Evolutionary conservation across 208 protist genomes (phyloP), one percentile per base, ranked within the genome.

Genomic region (Acanthamoeba quina): DNA sequence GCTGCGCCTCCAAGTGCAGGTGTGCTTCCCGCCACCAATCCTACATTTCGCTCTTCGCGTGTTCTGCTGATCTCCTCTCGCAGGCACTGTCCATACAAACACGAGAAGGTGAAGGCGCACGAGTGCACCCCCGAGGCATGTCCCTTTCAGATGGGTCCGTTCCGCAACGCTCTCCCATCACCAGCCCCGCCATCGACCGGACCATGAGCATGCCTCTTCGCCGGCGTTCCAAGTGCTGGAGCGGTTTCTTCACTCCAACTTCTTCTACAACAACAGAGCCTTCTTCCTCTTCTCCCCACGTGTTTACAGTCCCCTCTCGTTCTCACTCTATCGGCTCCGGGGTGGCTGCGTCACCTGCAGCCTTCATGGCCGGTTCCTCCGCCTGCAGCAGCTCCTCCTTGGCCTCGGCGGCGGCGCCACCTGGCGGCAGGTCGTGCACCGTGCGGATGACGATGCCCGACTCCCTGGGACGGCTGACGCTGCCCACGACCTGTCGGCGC

Each of bases 401-500:
- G 64, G 64, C 29, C n/a, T 70, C 58, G 64, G 0, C 5, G 24
- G 15, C 34, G 70, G 3, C 5, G 70, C 34, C 70, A 21, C 9
- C 34, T 26, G 72, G 24, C 58, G 88, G 66, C 34, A n/a, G 5
- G 24, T 92, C 88, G 62, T 92, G 62, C 7, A 92, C 52, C 24
- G 88, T 92, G 4, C 88, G 88, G 24, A 92, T 92, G 47, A 92
- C 88, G 29, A 92, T 92, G 56, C 88, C 88, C 21, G 88, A 78
- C n/a, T 92, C 88, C 29, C 31, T 24, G 5, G 88, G 88, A 6
- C 56, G 56, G 6, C 66, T 64, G 49, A 21, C 10, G n/a, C 47
- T 34, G n/a, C 47, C 49, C 37, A 26, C 10, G 10, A 85, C 34
- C 41, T 58, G 49, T 44, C 41, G 41, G 7, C 41, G 41, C 41